Evolutionary conservation across 331 rosid genomes (phyloP), one percentile per base, ranked within the genome.

Genomic region (Dryas integrifolia): DNA sequence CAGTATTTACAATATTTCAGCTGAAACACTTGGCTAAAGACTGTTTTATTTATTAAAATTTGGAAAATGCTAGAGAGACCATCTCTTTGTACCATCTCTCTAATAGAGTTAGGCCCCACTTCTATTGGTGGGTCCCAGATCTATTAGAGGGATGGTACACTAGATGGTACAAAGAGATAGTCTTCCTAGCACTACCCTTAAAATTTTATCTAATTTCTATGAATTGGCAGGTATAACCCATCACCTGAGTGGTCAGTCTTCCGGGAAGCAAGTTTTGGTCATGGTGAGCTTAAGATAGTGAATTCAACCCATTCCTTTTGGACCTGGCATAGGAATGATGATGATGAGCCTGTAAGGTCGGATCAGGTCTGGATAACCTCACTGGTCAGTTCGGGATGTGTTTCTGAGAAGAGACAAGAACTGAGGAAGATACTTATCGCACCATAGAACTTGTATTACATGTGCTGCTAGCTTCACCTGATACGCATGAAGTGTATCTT

Each of bases 281-380:
- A 92, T 0, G 98, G 98, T 5, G 96, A 92, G 85, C 91, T 92
- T 9, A 85, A 79, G 76, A 72, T 92, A 50, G 88, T 81, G 60
- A 92, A 92, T 76, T 80, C 97, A 4, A 80, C 96, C 18, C 97
- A 88, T 79, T 89, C 96, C 46, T 84, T 88, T 55, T 92, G 98
- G 98, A 88, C 88, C 81, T 92, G 98, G 97, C 98, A 92, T 83
- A 83, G 98, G 79, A 92, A 92, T 65, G 98, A 92, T 12, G 90
- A 92, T 0, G 98, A 92, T 1, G 96, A 92, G 79, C 91, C 97
- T 0, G 93, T 92, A 21, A 87, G 81, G 77, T 90, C 98, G n/a
- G 98, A 92, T 84, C 84, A 92, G 69, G 72, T 84, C 48, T 92
- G 98, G 98, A 84, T 92, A 57, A 90, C 88, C 77, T 90, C 98